Percentiles rank a stretch among this genome's conserved stretches.
Evolutionary conservation across 1,139 yeast genomes (phyloP).

Genomic region (Kurtzmaniella quercitrusa): DNA sequence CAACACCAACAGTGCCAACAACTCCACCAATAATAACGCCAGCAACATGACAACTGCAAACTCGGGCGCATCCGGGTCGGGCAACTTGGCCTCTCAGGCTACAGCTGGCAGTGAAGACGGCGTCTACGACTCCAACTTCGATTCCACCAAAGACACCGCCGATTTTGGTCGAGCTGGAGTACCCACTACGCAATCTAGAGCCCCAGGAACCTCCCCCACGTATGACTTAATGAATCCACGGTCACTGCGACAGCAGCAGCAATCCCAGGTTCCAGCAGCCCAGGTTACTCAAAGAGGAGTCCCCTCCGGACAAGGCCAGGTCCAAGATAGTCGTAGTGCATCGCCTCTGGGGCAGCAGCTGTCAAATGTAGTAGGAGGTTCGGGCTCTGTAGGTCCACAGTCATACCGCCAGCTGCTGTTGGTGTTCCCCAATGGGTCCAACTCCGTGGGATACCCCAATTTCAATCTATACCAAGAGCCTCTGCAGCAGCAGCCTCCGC

Average conservation of each 20-base stretch:
- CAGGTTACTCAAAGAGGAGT: constrained; percentile 4
- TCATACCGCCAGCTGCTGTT: constrained; percentile 3
- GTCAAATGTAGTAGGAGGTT: not conserved
- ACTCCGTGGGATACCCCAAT: constrained; percentile 10
- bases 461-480: constrained; percentile 15
- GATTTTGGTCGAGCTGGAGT: not conserved
- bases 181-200: not conserved
- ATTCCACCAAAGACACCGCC: not conserved
- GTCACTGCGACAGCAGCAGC: constrained; percentile 7
- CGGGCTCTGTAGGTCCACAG: constrained; percentile 1
- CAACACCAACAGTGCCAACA: constrained; percentile 6
- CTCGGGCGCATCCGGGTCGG: not conserved
- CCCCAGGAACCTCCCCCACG: constrained; percentile 8
- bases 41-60: not conserved
- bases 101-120: not conserved
- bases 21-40: constrained; percentile 2
- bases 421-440: constrained; percentile 4
- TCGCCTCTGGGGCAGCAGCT: not conserved
- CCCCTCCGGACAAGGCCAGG: not conserved
- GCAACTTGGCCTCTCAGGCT: not conserved
- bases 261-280: constrained; percentile 8
- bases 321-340: not conserved
- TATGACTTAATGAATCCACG: constrained; percentile 25
- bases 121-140: constrained; percentile 2
- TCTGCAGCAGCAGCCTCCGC: constrained; percentile 11